Base-by-base conservation (phyloP, 805 yeast genomes). In the Candida succiphila region DNA sequence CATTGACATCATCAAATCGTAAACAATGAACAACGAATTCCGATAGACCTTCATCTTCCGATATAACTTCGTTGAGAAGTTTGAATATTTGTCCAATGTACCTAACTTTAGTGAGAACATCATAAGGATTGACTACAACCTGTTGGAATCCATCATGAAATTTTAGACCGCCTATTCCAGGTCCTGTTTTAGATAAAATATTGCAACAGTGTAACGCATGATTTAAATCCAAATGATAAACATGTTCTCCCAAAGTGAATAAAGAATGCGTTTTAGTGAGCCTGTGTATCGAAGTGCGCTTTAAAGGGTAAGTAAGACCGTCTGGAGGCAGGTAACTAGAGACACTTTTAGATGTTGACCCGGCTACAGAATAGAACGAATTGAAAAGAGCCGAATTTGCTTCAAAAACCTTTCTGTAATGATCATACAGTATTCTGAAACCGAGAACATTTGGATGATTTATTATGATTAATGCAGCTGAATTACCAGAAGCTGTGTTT, bases 51-150 rank as follows among this genome's bases (percentile, higher is more conserved):
- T 17, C 10, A 13, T 32, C 15, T 18, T 14, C 23, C 5, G 29
- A 15, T 8, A 26, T 32, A 8, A 32, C n/a, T 17, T 32, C 25
- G 12, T 32, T 32, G 2, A 32, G 6, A n/a, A 25, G 4, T 19
- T 26, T 32, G 25, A 32, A 32, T 7, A 32, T 32, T 17, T 32
- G 34, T 7, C 30, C 29, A 26, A 32, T 32, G 18, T 32, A 32
- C 16, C 30, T 26, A 7, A 18, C 7, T 15, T 32, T 32, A 6
- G 20, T 15, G 15, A 32, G 14, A 5, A 32, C 34, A 17, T 32
- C 34, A 20, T 32, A 32, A 14, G 34, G 34, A 19, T 32, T 32
- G 7, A 32, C 25, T 4, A 26, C 34, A n/a, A 32, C 22, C 10
- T 25, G 30, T 26, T 32, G 30, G 12, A 3, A 4, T 4, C 20